These are phyloP conservation scores for Penicillium palitans DNA, from an alignment of 2,329 filamentous ascomycete genomes.

Conservation along the genomic window DNA sequence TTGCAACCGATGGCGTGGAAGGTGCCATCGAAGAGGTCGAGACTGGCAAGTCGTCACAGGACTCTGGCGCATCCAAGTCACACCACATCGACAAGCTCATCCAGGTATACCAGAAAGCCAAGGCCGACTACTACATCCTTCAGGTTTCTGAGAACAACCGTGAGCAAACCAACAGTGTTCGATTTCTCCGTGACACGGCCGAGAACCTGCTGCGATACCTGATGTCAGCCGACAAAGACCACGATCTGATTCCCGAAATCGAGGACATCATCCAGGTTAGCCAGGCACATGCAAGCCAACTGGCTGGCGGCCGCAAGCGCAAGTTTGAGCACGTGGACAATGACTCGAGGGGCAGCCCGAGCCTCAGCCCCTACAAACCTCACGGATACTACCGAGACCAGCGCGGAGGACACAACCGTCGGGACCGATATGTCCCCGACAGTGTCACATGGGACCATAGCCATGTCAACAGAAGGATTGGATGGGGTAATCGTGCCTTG, in stretches of 20 bases:
- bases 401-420: not conserved
- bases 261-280: conserved; percentile 36
- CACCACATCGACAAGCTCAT: conserved; percentile 26
- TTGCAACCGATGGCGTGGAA: not conserved
- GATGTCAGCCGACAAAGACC: conserved; percentile 23
- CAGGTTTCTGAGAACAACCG: conserved; percentile 21
- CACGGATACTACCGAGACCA: not conserved
- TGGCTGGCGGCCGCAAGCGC: conserved; percentile 42
- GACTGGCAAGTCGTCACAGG: not conserved
- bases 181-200: conserved; percentile 47
- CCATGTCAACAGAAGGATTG: not conserved
- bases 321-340: conserved; percentile 34
- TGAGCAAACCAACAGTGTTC: conserved; percentile 32
- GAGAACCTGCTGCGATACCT: conserved; percentile 44
- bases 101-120: conserved; percentile 38
- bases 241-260: conserved; percentile 36
- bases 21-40: not conserved
- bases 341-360: not conserved
- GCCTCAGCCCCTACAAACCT: not conserved
- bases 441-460: not conserved
- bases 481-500: conserved; percentile 10
- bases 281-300: conserved; percentile 35
- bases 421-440: conserved; percentile 6
- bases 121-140: conserved; percentile 36
- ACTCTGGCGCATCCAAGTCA: conserved; percentile 2